Evolutionary conservation across 495 filamentous ascomycete species (phyloP), one percentile per base, ranked within the genome.

Genomic region (Alectoria sarmentosa): DNA sequence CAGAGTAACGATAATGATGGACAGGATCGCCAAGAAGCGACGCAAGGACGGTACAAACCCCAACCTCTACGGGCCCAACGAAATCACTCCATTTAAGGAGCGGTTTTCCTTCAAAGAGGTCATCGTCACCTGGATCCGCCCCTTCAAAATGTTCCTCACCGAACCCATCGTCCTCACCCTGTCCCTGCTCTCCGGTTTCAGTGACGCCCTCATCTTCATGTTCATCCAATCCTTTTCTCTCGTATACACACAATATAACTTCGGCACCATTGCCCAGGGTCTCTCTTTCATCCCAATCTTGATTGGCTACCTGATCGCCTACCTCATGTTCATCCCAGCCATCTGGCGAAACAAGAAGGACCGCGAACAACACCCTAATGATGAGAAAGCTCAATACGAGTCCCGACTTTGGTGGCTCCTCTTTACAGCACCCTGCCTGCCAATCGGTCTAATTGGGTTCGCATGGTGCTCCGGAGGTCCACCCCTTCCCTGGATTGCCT

Each of bases 171-270:
- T 85, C n/a, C 73, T 85, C 62, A 76, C 73, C 30, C 75, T 85
- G 11, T 85, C 83, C 32, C 70, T 84, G 8, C 67, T 86, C n/a
- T 82, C 79, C 65, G 83, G 83, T 55, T 85, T 86, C 78, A 84
- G 81, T 59, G 83, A 86, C 61, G 82, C 82, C 34, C 74, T 86
- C 58, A 84, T 86, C 68, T 88, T 86, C 74, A 88, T 85, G 79
- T 87, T 87, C 75, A 76, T 88, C 48, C 82, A 87, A 66, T 84
- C 81, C 17, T 84, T 85, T 66, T 61, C 72, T 15, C 76, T 84
- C 17, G 84, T 88, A 6, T 87, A 85, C 65, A 70, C 74, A 14
- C 84, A 87, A 68, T 87, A 82, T 79, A 73, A 74, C 41, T 88
- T 87, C 71, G 74, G 72, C 65, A 73, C 76, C 36, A 72, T 82